Percentiles rank a stretch among this genome's conserved stretches.
These are phyloP conservation scores for Kernera saxatilis DNA, from an alignment of 345 rosid genomes.

Conservation along the genomic window DNA sequence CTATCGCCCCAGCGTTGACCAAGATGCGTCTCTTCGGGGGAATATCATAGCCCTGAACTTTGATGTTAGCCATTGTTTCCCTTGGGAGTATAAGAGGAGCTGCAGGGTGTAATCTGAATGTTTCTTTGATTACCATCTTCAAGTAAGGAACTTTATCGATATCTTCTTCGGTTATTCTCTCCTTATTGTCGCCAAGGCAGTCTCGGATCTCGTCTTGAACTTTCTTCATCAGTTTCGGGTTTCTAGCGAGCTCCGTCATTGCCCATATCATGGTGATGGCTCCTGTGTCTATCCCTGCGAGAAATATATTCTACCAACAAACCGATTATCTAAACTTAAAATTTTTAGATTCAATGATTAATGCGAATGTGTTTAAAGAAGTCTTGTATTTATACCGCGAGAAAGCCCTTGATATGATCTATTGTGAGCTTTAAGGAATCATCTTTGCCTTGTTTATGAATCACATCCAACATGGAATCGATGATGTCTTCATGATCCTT, in stretches of 20 bases:
- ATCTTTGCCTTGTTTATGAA: constrained; percentile 1
- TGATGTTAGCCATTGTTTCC: constrained; percentile 43
- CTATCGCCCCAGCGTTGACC: constrained; percentile 41
- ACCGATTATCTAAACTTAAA: neutral
- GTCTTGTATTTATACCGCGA: constrained; percentile 15
- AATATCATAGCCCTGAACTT: constrained; percentile 40
- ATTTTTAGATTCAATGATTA: too few relatives aligned
- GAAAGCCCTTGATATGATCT: constrained; percentile 26
- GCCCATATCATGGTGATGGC: constrained; percentile 31
- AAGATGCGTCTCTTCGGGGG: constrained; percentile 37
- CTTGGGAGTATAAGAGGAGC: constrained; percentile 52
- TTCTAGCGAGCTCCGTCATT: constrained; percentile 42
- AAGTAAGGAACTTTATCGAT: constrained; percentile 37
- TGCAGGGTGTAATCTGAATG: constrained; percentile 49
- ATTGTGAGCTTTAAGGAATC: constrained; percentile 4
- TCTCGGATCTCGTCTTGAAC: constrained; percentile 41
- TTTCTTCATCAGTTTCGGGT: constrained; percentile 34
- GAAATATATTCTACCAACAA: constrained; percentile 18
- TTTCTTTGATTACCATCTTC: constrained; percentile 49
- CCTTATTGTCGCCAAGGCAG: constrained; percentile 28
- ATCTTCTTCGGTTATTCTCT: constrained; percentile 38
- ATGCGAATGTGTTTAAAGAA: neutral
- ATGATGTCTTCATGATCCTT: constrained; percentile 25
- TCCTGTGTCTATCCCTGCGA: constrained; percentile 26
- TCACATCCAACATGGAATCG: constrained; percentile 24